A percentile compares a stretch with the other conserved stretches of the same genome.
Evolutionary conservation across 2,329 filamentous ascomycete species (phyloP).

Genomic region (Phialophora tarda): DNA sequence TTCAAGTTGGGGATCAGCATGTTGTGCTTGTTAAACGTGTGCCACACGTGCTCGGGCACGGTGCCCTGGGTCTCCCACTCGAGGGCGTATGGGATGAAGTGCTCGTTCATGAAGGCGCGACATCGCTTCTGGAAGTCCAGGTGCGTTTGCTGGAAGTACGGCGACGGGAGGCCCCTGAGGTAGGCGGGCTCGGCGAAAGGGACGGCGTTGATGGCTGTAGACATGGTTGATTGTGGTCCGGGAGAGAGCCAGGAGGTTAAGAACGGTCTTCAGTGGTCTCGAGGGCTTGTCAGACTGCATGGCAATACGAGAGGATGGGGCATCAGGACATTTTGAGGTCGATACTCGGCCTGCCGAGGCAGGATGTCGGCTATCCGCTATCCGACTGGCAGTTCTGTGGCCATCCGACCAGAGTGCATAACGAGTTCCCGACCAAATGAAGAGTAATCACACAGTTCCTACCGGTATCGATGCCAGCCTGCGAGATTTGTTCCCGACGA

Average conservation of each 20-base stretch:
- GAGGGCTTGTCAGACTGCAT: not conserved
- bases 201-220: not conserved
- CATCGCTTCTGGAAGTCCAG: conserved; percentile 69
- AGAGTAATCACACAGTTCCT: not conserved
- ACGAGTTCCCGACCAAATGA: not conserved
- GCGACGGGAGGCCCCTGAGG: conserved; percentile 70
- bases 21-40: conserved; percentile 66
- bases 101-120: conserved; percentile 67
- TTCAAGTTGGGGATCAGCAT: conserved; percentile 73
- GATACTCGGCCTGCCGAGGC: not conserved
- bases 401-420: not conserved
- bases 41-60: conserved; percentile 68
- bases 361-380: conserved; percentile 1
- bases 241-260: not conserved
- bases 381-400: not conserved
- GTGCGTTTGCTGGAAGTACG: conserved; percentile 72
- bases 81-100: conserved; percentile 65
- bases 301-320: not conserved
- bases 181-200: conserved; percentile 77
- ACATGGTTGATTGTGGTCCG: not conserved
- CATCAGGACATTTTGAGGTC: not conserved
- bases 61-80: conserved; percentile 72
- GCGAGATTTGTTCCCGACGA: not conserved
- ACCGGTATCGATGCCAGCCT: not conserved
- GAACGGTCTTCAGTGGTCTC: not conserved